Conservation (phyloP, 192 early-diverging fungal species). For the Gamsiella multidivaricata region DNA sequence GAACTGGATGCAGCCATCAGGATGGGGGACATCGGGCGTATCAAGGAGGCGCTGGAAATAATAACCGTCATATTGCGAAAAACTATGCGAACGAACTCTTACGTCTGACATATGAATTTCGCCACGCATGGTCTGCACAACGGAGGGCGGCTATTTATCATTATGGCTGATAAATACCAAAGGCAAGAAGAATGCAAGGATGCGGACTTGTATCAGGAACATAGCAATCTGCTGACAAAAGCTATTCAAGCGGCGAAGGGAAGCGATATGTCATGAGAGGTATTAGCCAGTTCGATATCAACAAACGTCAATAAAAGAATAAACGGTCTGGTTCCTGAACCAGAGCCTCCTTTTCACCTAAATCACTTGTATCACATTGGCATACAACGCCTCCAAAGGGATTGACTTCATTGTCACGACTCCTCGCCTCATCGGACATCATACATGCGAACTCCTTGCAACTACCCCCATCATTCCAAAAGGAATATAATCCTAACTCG, state of each 20-base stretch:
- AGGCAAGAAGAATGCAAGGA: conserved; percentile 1
- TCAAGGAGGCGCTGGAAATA: conserved; percentile 8
- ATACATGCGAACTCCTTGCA: no score
- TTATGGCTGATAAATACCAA: conserved; percentile 17
- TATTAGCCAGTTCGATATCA: neutral
- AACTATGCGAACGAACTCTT: conserved; percentile 28
- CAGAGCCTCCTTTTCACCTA: no score
- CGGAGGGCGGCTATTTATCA: conserved; percentile 9
- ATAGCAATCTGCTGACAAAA: conserved; percentile 12
- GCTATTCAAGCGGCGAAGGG: conserved; percentile 5
- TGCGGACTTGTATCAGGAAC: conserved; percentile 15
- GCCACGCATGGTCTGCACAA: neutral
- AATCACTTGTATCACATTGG: no score
- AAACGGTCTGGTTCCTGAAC: no score
- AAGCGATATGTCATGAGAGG: conserved; percentile 2
- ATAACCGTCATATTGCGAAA: conserved; percentile 21
- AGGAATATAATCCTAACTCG: no score
- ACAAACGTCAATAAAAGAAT: no score
- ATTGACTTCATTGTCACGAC: no score
- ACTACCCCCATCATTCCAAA: no score
- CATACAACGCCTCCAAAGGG: no score
- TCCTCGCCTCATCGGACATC: no score
- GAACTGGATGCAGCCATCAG: conserved; percentile 19
- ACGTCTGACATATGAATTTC: conserved; percentile 11
- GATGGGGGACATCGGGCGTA: conserved; percentile 15